Percentiles rank a stretch among this genome's conserved stretches.
Evolutionary conservation across 2,329 filamentous ascomycete species (phyloP).

Genomic region (Fusarium xyrophilum): DNA sequence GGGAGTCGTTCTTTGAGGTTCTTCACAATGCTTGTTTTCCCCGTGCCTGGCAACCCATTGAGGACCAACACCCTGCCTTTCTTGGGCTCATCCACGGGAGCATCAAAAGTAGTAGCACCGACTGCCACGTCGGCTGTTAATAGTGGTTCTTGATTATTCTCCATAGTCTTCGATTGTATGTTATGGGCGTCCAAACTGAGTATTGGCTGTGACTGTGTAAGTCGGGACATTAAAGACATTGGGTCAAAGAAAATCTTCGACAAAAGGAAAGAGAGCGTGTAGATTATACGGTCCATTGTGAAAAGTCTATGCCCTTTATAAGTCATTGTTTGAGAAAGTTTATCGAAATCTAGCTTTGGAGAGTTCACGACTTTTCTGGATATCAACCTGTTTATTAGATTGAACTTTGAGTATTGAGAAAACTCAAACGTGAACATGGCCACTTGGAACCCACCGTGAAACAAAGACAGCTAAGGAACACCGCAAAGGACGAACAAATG

Average conservation of each 20-base stretch:
- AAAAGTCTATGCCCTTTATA: background rate
- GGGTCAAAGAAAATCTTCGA: background rate
- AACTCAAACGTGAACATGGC: background rate
- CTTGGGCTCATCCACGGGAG: background rate
- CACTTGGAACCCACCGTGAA: background rate
- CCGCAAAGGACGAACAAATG: background rate
- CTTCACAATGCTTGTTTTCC: constrained; percentile 2
- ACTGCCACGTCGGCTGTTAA: background rate
- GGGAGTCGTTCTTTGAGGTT: background rate
- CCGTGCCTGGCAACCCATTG: constrained; percentile 8
- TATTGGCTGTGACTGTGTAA: background rate
- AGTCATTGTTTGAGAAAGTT: background rate
- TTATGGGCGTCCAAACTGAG: background rate
- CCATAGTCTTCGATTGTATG: background rate
- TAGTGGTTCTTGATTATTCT: background rate
- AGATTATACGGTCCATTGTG: background rate
- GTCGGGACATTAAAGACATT: background rate
- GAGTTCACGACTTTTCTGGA: background rate
- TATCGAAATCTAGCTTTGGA: background rate
- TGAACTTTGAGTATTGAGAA: background rate
- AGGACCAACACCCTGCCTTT: constrained; percentile 22
- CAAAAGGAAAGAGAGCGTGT: background rate
- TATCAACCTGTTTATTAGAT: background rate
- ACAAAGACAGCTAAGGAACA: background rate
- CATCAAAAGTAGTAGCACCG: background rate